Conservation (phyloP, 805 yeast species). For the Clavispora phyllophila region DNA sequence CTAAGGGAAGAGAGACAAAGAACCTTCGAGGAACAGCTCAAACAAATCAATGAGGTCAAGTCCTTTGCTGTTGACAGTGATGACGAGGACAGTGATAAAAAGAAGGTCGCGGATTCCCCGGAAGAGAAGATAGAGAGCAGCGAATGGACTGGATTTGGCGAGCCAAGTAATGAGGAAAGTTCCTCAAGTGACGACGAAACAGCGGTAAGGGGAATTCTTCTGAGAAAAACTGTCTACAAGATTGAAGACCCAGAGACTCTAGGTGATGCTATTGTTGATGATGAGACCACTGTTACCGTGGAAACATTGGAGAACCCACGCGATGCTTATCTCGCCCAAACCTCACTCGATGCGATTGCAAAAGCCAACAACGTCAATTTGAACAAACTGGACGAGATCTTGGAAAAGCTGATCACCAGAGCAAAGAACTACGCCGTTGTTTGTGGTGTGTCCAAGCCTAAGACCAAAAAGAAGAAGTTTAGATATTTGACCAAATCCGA, state of each 20-base stretch:
- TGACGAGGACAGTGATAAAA: slow-evolving; percentile 14
- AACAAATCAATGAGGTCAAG: slow-evolving; percentile 47
- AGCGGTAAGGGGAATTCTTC: slow-evolving; percentile 15
- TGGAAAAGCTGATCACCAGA: slow-evolving; percentile 67
- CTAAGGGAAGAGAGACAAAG: slow-evolving; percentile 66
- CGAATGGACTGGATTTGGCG: slow-evolving; percentile 4
- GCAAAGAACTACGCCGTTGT: slow-evolving; percentile 81
- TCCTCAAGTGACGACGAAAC: slow-evolving; percentile 5
- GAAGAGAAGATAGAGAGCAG: slow-evolving; percentile 9
- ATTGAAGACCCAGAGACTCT: slow-evolving; percentile 21
- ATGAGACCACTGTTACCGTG: slow-evolving; percentile 47
- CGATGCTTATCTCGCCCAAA: slow-evolving; percentile 25
- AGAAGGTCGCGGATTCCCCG: neutral
- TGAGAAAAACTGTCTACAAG: slow-evolving; percentile 27
- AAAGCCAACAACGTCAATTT: slow-evolving; percentile 69
- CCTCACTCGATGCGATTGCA: slow-evolving; percentile 42
- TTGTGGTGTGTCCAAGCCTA: slow-evolving; percentile 45
- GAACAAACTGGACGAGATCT: slow-evolving; percentile 58
- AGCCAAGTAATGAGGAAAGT: slow-evolving; percentile 1
- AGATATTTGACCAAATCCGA: slow-evolving; percentile 81
- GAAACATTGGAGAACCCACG: slow-evolving; percentile 51
- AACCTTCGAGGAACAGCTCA: slow-evolving; percentile 59
- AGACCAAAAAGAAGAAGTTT: slow-evolving; percentile 68
- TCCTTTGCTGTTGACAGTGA: slow-evolving; percentile 17
- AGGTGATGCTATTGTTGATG: slow-evolving; percentile 39